Evolutionary conservation across 192 early-diverging fungal genomes (phyloP).

Genomic region (Backusella macrospora): DNA sequence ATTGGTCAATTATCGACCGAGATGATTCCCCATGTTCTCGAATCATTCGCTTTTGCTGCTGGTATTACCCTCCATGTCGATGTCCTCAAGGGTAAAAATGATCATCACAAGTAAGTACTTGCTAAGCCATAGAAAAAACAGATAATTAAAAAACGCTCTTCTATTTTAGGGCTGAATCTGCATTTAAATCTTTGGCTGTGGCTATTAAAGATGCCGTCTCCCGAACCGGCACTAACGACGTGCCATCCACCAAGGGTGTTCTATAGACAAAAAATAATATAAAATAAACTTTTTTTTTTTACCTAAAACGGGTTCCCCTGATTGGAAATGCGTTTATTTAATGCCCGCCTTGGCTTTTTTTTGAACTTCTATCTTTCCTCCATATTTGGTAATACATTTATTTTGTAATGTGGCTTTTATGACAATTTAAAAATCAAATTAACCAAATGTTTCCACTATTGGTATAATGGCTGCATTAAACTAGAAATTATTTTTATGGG

Average conservation of each 20-base stretch:
- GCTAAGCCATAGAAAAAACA: not conserved
- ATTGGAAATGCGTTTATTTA: not conserved
- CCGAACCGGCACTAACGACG: conserved; percentile 79
- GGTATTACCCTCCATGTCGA: conserved; percentile 97
- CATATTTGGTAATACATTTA: too few species aligned
- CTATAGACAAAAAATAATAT: conserved; percentile 48
- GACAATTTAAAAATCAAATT: too few species aligned
- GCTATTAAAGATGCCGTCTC: conserved; percentile 88
- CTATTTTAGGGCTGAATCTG: conserved; percentile 78
- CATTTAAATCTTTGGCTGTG: conserved; percentile 98
- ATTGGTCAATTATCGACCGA: conserved; percentile 91
- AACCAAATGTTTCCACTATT: too few species aligned
- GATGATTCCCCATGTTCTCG: conserved; percentile 98
- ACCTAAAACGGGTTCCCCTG: conserved; percentile 4
- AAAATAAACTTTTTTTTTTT: not conserved
- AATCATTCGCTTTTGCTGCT: conserved; percentile 90
- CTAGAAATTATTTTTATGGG: too few species aligned
- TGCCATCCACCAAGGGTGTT: conserved; percentile 95
- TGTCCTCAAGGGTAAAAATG: conserved; percentile 90
- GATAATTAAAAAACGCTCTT: not conserved
- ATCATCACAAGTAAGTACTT: conserved; percentile 85
- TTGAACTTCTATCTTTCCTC: not conserved
- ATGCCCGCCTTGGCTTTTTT: conserved; percentile 5
- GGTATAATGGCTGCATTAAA: too few species aligned
- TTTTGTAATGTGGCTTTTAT: too few species aligned